Evolutionary conservation across 2,329 filamentous ascomycete species (phyloP), one percentile per base, ranked within the genome.

Genomic region (Claviceps spartinae): DNA sequence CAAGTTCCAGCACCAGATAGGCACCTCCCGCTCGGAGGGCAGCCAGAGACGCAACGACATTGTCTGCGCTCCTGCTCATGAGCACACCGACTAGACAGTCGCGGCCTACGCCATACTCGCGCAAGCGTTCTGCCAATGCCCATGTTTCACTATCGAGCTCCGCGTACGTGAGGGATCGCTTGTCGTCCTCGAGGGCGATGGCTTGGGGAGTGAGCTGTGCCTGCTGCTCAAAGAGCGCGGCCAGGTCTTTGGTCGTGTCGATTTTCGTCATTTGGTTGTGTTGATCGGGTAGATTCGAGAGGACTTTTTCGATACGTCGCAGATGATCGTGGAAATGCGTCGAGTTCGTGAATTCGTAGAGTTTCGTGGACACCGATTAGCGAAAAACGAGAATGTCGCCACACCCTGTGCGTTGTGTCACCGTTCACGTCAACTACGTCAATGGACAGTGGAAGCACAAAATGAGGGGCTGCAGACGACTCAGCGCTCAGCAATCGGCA

Each of bases 11-110:
- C 2, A 90, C 86, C 5, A 91, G 73, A 62, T 89, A 91, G 1
- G 86, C 86, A 51, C 86, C 86, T 49, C 86, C 86, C 2, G 86
- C 86, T 54, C 84, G 80, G 41, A 90, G 76, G n/a, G 84, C 81
- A 26, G 86, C 86, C 50, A 91, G 72, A 62, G 83, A 88, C 16
- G 85, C 82, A 65, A 90, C 82, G 55, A 91, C 83, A 67, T 90
- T 88, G 67, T 88, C 78, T 48, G 85, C 84, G 63, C 84, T 87
- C 51, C 86, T 81, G 52, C 81, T 82, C 62, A 90, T 76, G 50
- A 90, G 74, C 43, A 91, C 81, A 50, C 86, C 86, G 36, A 90
- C 86, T 18, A 88, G 75, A 58, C 75, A 76, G 65, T 91, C 85
- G 54, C 85, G 82, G 52, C 79, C 77, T 51, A 90, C 85, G 44